phyloP scores from a whole-genome alignment of 441 rosid genomes.

The Adansonia gregorii region DNA sequence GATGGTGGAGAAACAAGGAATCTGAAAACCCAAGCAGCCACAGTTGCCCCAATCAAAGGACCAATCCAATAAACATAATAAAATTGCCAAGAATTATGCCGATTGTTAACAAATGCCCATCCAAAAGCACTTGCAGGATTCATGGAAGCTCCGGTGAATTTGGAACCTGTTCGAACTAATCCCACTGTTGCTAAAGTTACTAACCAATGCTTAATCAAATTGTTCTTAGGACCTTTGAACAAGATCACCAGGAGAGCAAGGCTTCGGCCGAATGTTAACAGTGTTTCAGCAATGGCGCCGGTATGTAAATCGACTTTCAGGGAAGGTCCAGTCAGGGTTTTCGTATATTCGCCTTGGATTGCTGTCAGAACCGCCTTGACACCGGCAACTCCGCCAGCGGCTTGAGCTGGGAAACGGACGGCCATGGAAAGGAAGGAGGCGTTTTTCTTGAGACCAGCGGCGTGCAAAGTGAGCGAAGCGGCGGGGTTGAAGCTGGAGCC shows the following conservation, averaged over 20 bases:
- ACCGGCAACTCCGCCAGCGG: slow-evolving; percentile 45
- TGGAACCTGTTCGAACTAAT: slow-evolving; percentile 35
- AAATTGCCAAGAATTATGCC: slow-evolving; percentile 37
- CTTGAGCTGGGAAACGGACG: slow-evolving; percentile 60
- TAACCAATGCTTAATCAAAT: slow-evolving; percentile 40
- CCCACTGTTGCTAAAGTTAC: slow-evolving; percentile 37
- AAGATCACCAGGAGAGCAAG: slow-evolving; percentile 36
- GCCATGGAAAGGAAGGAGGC: slow-evolving; percentile 51
- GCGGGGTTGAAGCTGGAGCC: slow-evolving; percentile 74
- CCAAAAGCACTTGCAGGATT: slow-evolving; percentile 58
- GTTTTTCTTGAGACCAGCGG: slow-evolving; percentile 52
- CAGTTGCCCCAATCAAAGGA: slow-evolving; percentile 38
- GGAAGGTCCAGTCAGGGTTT: slow-evolving; percentile 41
- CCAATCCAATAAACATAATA: slow-evolving; percentile 42
- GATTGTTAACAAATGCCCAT: slow-evolving; percentile 38
- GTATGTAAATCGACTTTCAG: slow-evolving; percentile 43
- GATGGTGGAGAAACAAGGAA: slow-evolving; percentile 37
- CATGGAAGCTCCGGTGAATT: slow-evolving; percentile 51
- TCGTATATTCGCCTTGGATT: slow-evolving; percentile 37
- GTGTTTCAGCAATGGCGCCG: slow-evolving; percentile 46
- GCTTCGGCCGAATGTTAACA: slow-evolving; percentile 35
- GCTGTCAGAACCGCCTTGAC: slow-evolving; percentile 34
- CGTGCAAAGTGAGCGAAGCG: slow-evolving; percentile 45
- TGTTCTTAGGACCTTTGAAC: slow-evolving; percentile 37
- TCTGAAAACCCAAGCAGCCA: slow-evolving; percentile 41